These are phyloP conservation scores for Pythium rhizo-oryzae DNA, from an alignment of 352 stramenopile species.

Conservation along the genomic window DNA sequence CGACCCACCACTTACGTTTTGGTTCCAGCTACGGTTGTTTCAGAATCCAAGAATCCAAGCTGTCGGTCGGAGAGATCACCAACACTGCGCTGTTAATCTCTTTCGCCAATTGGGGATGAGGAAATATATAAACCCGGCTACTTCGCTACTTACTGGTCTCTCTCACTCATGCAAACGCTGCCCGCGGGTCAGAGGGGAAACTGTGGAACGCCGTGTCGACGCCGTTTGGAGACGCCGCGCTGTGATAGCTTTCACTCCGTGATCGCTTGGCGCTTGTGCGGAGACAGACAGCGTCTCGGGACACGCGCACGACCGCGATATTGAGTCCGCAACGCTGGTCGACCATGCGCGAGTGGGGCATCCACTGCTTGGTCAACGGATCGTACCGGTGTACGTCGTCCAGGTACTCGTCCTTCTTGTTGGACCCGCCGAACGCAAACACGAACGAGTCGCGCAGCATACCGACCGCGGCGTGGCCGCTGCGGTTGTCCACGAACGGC, in stretches of 20 bases:
- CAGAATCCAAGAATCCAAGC: neutral
- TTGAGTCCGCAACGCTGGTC: conserved; percentile 66
- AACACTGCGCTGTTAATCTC: neutral
- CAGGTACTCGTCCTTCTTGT: conserved; percentile 78
- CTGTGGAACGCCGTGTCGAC: conserved; percentile 3
- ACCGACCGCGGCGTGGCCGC: conserved; percentile 61
- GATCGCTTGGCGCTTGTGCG: neutral
- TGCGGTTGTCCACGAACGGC: conserved; percentile 64
- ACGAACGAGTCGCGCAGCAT: conserved; percentile 69
- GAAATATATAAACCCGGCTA: conserved; percentile 7
- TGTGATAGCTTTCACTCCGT: neutral
- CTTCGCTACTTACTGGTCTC: neutral
- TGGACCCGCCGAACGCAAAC: conserved; percentile 74
- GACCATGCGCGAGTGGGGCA: conserved; percentile 58
- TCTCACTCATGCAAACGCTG: conserved; percentile 16
- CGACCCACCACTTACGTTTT: neutral
- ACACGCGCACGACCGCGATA: conserved; percentile 52
- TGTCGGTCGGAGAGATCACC: neutral
- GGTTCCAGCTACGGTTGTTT: neutral
- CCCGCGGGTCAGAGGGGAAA: conserved; percentile 9
- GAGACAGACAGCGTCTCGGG: conserved; percentile 45
- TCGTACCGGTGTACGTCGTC: conserved; percentile 72
- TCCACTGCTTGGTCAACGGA: conserved; percentile 63
- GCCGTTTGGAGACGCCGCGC: conserved; percentile 4
- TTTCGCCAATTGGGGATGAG: neutral